phyloP scores from a whole-genome alignment of 192 early-diverging fungal genomes.

The Coemansia sp. region DNA sequence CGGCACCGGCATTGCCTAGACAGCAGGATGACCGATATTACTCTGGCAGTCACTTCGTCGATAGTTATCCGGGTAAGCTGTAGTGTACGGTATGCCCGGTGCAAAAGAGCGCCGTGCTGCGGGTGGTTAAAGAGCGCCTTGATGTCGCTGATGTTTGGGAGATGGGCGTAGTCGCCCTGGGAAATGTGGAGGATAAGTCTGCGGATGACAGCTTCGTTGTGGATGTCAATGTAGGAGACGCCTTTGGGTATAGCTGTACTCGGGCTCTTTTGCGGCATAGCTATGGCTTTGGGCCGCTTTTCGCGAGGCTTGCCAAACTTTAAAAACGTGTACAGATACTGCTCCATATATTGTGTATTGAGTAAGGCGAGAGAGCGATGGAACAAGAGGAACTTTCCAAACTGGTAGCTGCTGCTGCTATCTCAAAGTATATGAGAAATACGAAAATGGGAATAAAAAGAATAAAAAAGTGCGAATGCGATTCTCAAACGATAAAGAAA shows the following conservation, averaged over 20 bases:
- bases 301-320: not conserved
- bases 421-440: too few species aligned
- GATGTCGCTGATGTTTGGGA: constrained; percentile 23
- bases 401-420: too few species aligned
- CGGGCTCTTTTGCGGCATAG: not conserved
- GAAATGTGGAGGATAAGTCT: constrained; percentile 16
- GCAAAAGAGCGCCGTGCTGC: constrained; percentile 14
- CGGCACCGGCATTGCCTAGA: constrained; percentile 28
- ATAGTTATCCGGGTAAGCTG: constrained; percentile 14
- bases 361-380: not conserved
- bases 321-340: not conserved
- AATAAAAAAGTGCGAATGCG: not conserved
- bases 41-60: constrained; percentile 23
- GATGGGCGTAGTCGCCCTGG: constrained; percentile 35
- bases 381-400: too few species aligned
- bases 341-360: not conserved
- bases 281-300: not conserved
- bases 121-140: constrained; percentile 22
- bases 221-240: constrained; percentile 1
- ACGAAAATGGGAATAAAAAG: not conserved
- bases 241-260: not conserved
- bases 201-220: constrained; percentile 18
- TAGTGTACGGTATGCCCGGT: constrained; percentile 11
- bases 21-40: constrained; percentile 26
- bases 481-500: not conserved